A percentile compares a stretch with the other conserved stretches of the same genome.
Evolutionary conservation across 352 stramenopile genomes (phyloP).

Genomic region (Globisporangium cylindrosporum): DNA sequence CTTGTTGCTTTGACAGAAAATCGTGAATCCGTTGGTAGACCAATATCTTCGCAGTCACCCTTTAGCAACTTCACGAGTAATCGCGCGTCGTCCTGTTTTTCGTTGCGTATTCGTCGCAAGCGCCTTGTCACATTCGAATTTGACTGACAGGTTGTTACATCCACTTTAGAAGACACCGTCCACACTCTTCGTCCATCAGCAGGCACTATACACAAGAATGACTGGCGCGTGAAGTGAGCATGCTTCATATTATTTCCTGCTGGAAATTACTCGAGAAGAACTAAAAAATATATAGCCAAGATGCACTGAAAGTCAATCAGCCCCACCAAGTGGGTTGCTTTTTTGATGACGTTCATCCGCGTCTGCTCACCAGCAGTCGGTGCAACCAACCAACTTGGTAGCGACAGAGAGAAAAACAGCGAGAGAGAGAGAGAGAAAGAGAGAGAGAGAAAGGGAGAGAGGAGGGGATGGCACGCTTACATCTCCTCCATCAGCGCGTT

Average conservation of each 20-base stretch:
- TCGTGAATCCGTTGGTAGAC: no score
- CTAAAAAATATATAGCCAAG: not conserved
- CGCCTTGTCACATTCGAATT: no score
- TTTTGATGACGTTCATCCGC: not conserved
- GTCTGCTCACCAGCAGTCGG: not conserved
- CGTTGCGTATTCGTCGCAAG: no score
- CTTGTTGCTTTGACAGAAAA: no score
- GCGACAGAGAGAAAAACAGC: no score
- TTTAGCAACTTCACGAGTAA: no score
- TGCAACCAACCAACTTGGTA: not conserved
- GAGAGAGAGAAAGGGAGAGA: not conserved
- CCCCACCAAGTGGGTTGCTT: not conserved
- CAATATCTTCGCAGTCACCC: no score
- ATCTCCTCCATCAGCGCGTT: slow-evolving; percentile 12
- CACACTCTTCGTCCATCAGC: not conserved
- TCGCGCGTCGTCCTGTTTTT: no score
- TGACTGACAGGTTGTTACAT: not conserved
- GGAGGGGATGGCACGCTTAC: not conserved
- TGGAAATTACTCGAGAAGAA: not conserved
- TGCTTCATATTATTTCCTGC: not conserved
- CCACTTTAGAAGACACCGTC: not conserved
- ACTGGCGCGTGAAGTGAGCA: not conserved
- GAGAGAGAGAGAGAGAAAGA: not conserved
- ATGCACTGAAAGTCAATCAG: not conserved
- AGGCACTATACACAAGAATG: not conserved